Conservation (phyloP, 139 green algal species). For the Picochlorum sp. region DNA sequence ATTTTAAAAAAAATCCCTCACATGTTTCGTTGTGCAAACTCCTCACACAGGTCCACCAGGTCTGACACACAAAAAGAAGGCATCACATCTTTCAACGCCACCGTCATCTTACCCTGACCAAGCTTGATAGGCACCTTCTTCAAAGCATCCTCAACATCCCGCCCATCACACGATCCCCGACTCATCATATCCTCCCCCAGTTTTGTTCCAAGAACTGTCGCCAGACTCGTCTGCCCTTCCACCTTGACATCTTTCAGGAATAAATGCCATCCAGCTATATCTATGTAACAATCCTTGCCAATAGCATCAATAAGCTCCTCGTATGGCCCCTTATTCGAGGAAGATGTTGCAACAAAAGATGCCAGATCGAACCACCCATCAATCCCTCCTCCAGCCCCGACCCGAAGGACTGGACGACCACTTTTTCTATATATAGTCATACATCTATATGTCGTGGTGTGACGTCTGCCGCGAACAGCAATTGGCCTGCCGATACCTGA, state of each 20-base stretch:
- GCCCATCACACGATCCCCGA: neutral
- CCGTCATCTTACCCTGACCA: slow-evolving; percentile 18
- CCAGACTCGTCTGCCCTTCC: slow-evolving; percentile 11
- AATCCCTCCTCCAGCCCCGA: neutral
- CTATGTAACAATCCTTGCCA: slow-evolving; percentile 18
- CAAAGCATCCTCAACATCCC: slow-evolving; percentile 5
- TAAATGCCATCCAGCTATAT: slow-evolving; percentile 31
- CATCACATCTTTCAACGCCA: slow-evolving; percentile 16
- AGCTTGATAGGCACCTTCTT: slow-evolving; percentile 26
- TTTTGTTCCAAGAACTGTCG: slow-evolving; percentile 16
- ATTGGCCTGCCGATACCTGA: too few species aligned
- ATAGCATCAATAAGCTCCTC: slow-evolving; percentile 21
- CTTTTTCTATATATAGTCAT: neutral
- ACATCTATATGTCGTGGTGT: neutral
- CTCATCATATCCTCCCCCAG: slow-evolving; percentile 16
- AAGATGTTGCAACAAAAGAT: slow-evolving; percentile 16
- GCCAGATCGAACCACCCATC: slow-evolving; percentile 25
- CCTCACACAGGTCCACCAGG: slow-evolving; percentile 21
- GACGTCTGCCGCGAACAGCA: too few species aligned
- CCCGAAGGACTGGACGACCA: neutral
- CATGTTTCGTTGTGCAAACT: slow-evolving; percentile 10
- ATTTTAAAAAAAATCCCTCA: neutral
- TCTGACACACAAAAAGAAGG: slow-evolving; percentile 17
- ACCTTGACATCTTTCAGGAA: slow-evolving; percentile 27
- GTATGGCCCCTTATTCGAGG: slow-evolving; percentile 10